Evolutionary conservation across 2,329 filamentous ascomycete species (phyloP), one percentile per base, ranked within the genome.

Genomic region (Drechslerella stenobrocha): DNA sequence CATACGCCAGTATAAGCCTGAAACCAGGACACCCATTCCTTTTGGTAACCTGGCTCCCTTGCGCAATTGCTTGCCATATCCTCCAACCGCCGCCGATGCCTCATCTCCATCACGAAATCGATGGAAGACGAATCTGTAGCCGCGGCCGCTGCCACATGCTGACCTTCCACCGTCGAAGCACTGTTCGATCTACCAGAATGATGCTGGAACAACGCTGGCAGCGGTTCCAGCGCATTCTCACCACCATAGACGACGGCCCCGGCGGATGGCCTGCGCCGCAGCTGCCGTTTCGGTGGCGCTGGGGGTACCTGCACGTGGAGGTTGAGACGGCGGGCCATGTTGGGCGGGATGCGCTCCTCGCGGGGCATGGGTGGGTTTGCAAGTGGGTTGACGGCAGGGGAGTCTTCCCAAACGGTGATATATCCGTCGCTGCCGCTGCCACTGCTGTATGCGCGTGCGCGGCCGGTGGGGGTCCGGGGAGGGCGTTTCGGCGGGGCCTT

Each of bases 1-100:
- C 34, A 22, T 42, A 67, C 63, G 18, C 60, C 52, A 15, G 63
- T 56, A 51, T 67, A 67, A 18, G 63, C 63, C 18, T 67, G 47
- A 13, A 67, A 60, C 63, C 63, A 67, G 35, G 60, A 67, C 6
- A 55, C 63, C 63, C 63, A 67, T n/a, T 67, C 63, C n/a, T 56
- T 67, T 20, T 55, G 20, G 24, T 60, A 48, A 9, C 28, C 47
- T 1, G 51, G 15, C 3, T 56, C 55, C 26, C 63, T 51, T 1
- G 63, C 56, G 45, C 63, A 67, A 24, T 60, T 47, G 28, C 60
- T 67, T 9, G 55, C 63, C 55, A 67, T 60, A 28, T 67, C 63
- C 23, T 67, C 55, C 8, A 67, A 42, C 26, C 60, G 34, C 23
- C 63, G 52, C 18, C 63, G 51, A 40, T 67, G 63, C 23, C 55